phyloP scores from a whole-genome alignment of 768 basidiomycete genomes.

The Myochromella boudieri region DNA sequence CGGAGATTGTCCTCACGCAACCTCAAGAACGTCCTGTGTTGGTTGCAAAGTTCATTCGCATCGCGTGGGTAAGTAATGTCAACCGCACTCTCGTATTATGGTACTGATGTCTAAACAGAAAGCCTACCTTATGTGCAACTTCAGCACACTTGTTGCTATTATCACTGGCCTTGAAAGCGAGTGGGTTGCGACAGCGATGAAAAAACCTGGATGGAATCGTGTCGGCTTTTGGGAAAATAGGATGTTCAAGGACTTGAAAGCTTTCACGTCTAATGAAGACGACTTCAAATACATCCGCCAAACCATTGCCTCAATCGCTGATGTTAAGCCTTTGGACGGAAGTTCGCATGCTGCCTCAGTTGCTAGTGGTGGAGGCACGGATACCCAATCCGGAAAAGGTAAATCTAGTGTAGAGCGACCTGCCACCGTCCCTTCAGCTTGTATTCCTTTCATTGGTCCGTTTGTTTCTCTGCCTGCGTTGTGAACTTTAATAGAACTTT shows the following conservation, averaged over 20 bases:
- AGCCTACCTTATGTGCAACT: conserved; percentile 76
- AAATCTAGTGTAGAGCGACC: conserved; percentile 38
- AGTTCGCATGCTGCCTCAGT: conserved; percentile 55
- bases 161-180: conserved; percentile 73
- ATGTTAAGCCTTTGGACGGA: conserved; percentile 60
- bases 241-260: conserved; percentile 69
- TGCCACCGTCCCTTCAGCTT: conserved; percentile 47
- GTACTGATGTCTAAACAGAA: conserved; percentile 48
- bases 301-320: conserved; percentile 60
- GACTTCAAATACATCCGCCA: conserved; percentile 78
- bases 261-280: conserved; percentile 58
- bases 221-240: conserved; percentile 71
- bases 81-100: conserved; percentile 1
- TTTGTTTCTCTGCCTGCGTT: conserved; percentile 8
- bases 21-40: conserved; percentile 63
- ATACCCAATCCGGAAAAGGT: conserved; percentile 35
- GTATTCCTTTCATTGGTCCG: conserved; percentile 84
- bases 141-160: conserved; percentile 76
- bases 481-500: not conserved
- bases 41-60: conserved; percentile 77
- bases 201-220: conserved; percentile 58
- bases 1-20: conserved; percentile 78
- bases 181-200: conserved; percentile 68
- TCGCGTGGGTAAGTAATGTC: conserved; percentile 70
- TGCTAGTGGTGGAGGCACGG: conserved; percentile 42